Percentiles rank a stretch among this genome's conserved stretches.
Evolutionary conservation across 352 stramenopile species (phyloP).

Genomic region (Phytophthora europaea): DNA sequence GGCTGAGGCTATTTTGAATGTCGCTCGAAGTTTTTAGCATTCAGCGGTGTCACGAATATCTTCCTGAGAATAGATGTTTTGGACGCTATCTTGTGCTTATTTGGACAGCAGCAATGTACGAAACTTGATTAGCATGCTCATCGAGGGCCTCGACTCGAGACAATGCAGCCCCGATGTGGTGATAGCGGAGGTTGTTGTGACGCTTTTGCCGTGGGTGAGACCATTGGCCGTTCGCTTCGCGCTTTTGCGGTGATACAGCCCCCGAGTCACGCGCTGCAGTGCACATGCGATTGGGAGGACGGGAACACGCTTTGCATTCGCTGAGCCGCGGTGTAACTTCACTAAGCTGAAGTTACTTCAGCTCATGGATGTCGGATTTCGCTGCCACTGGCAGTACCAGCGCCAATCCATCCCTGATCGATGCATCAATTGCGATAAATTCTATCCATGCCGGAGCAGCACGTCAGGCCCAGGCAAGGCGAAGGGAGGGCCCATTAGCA

Average conservation of each 20-base stretch:
- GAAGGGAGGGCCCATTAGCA: neutral
- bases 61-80: neutral
- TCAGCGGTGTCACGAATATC: neutral
- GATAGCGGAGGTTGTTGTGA: slow-evolving; percentile 10
- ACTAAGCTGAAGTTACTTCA: neutral
- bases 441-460: slow-evolving; percentile 1
- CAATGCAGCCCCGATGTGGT: neutral
- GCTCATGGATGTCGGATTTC: slow-evolving; percentile 8
- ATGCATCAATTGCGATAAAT: slow-evolving; percentile 22
- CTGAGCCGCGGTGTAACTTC: neutral
- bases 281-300: slow-evolving; percentile 15
- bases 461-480: neutral
- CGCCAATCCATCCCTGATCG: neutral
- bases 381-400: neutral
- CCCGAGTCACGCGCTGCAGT: slow-evolving; percentile 19
- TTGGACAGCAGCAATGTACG: neutral
- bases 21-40: neutral
- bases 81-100: neutral
- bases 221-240: slow-evolving; percentile 16
- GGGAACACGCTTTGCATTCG: slow-evolving; percentile 11
- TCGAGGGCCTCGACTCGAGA: neutral
- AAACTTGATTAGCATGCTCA: neutral
- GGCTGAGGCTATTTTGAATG: slow-evolving; percentile 19
- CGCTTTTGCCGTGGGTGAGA: neutral
- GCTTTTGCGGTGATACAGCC: slow-evolving; percentile 13